Base-by-base conservation (phyloP, 2,329 filamentous ascomycete genomes). In the Trichoderma sp. region DNA sequence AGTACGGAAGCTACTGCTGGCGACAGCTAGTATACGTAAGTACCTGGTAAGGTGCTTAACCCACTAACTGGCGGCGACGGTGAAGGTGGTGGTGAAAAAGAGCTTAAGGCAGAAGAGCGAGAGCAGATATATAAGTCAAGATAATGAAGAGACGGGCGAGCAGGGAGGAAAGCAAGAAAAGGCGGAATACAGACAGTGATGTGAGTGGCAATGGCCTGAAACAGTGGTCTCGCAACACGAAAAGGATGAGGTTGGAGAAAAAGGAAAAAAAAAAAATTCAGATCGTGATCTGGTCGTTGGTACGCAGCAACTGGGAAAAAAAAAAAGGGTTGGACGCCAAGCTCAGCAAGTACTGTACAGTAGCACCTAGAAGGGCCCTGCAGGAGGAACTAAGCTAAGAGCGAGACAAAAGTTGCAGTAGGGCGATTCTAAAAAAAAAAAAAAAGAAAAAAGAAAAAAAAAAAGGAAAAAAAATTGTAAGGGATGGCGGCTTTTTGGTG, bases 201-300 rank as follows among this genome's bases (percentile, higher is more conserved):
- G 50, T n/a, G 37, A 37, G 66, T 45, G 66, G 58, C 39, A 54
- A 48, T 48, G 64, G 35, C n/a, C 53, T 68, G 59, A 64, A 61
- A 58, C 59, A 67, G n/a, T 19, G 34, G 57, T 63, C 50, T 58
- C 22, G 35, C 53, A 53, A 34, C 37, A 68, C 54, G 39, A 42
- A 45, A 19, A 42, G 25, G 12, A 9, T n/a, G 60, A 56, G 19
- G 32, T 39, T 13, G 13, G 29, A 56, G 29, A 22, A 56, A 59
- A 54, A 65, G 42, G 32, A 54, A 22, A 56, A 59, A 54, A 65
- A 34, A 27, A 54, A 64, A 48, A 15, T 60, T 45, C 27, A 68
- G 60, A 45, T 35, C 34, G 25, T 68, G 34, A 60, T 56, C 29
- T 58, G 27, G 50, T 37, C 32, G 45, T n/a, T 45, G 39, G 37